These are phyloP conservation scores for Suillus spraguei DNA, from an alignment of 768 basidiomycete species.

Conservation along the genomic window DNA sequence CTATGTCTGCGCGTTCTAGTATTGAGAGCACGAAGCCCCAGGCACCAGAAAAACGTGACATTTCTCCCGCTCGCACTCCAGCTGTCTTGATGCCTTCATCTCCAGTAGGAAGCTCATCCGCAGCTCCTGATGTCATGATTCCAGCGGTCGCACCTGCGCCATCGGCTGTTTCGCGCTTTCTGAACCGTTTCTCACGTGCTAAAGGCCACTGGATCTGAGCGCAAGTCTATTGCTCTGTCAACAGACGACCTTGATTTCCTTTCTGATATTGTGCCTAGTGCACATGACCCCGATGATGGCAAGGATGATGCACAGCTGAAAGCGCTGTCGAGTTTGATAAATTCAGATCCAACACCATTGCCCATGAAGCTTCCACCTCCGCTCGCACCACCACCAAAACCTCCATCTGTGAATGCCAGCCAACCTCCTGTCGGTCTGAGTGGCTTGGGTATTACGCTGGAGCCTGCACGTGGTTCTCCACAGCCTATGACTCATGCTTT, in stretches of 20 bases:
- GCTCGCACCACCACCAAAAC: constrained; percentile 37
- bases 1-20: constrained; percentile 29
- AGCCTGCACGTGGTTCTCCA: constrained; percentile 4
- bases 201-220: constrained; percentile 37
- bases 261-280: constrained; percentile 63
- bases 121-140: constrained; percentile 12
- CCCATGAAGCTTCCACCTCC: constrained; percentile 50
- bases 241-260: constrained; percentile 84
- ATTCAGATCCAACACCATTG: constrained; percentile 40
- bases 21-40: constrained; percentile 27
- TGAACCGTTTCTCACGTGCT: constrained; percentile 70
- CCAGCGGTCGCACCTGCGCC: constrained; percentile 34
- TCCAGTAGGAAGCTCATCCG: constrained; percentile 8
- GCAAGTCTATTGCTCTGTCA: constrained; percentile 69
- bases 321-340: constrained; percentile 44
- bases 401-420: constrained; percentile 24
- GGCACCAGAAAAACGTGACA: constrained; percentile 14
- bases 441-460: constrained; percentile 4
- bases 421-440: constrained; percentile 15
- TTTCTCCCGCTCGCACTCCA: constrained; percentile 20
- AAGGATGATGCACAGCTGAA: constrained; percentile 37
- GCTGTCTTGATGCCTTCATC: constrained; percentile 9
- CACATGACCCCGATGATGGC: constrained; percentile 41
- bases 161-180: constrained; percentile 83
- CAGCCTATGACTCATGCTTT: constrained; percentile 16